These are phyloP conservation scores for Aspergillus pseudoterreus DNA, from an alignment of 2,329 filamentous ascomycete genomes.

Conservation along the genomic window DNA sequence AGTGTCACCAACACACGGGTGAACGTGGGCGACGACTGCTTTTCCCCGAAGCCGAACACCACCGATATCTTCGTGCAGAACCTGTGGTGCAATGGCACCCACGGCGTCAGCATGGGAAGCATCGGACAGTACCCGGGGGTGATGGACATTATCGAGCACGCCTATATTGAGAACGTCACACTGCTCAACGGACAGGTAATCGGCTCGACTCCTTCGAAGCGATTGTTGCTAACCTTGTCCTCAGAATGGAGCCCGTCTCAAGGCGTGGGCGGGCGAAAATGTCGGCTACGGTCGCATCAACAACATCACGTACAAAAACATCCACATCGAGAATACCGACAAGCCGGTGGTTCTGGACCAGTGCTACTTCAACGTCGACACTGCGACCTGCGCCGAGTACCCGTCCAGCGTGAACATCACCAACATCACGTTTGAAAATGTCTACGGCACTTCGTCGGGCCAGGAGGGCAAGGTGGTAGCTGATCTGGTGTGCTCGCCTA, in stretches of 20 bases:
- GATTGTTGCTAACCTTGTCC: slow-evolving; percentile 21
- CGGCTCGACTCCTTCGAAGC: neutral
- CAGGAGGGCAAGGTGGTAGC: slow-evolving; percentile 54
- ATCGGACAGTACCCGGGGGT: slow-evolving; percentile 57
- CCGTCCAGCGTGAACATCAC: slow-evolving; percentile 58
- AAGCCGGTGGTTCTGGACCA: slow-evolving; percentile 57
- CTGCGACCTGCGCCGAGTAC: slow-evolving; percentile 49
- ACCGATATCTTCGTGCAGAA: slow-evolving; percentile 57
- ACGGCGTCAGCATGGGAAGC: slow-evolving; percentile 57
- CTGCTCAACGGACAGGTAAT: slow-evolving; percentile 48
- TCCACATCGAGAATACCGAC: slow-evolving; percentile 58
- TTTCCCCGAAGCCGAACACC: slow-evolving; percentile 59
- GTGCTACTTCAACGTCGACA: slow-evolving; percentile 59
- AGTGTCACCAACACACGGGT: slow-evolving; percentile 50
- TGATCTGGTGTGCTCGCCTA: slow-evolving; percentile 54
- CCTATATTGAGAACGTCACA: slow-evolving; percentile 58
- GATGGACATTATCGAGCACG: slow-evolving; percentile 54
- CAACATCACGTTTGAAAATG: slow-evolving; percentile 57
- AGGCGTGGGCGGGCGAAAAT: slow-evolving; percentile 57
- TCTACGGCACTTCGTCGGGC: slow-evolving; percentile 55
- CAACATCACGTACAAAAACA: slow-evolving; percentile 61
- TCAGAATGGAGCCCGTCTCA: slow-evolving; percentile 56
- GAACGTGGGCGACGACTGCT: slow-evolving; percentile 59
- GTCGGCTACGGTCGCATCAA: slow-evolving; percentile 59
- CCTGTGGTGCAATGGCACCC: slow-evolving; percentile 58